A percentile compares a stretch with the other conserved stretches of the same genome.
phyloP scores from a whole-genome alignment of 2,329 filamentous ascomycete species.

The Ceratocystis diversiconidia region DNA sequence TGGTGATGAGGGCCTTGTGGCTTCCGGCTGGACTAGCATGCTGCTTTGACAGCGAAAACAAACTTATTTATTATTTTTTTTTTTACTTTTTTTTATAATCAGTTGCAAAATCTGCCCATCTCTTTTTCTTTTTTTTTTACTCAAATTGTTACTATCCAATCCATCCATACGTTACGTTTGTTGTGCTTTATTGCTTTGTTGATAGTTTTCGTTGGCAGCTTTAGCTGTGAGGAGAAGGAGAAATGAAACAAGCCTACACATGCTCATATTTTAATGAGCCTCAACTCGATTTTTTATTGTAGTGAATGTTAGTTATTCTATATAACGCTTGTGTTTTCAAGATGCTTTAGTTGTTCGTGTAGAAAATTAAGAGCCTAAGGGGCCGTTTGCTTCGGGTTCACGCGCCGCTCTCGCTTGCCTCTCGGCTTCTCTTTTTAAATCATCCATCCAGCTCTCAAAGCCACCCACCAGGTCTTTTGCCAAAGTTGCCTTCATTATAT shows the following conservation, averaged over 20 bases:
- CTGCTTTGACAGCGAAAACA: background rate
- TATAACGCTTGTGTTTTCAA: too few species aligned
- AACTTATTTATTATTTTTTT: background rate
- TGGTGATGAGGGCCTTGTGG: background rate
- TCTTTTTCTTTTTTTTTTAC: background rate
- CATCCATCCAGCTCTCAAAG: slow-evolving; percentile 29
- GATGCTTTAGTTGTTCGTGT: too few species aligned
- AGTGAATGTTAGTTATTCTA: too few species aligned
- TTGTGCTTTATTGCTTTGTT: background rate
- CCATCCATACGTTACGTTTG: background rate
- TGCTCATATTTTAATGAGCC: too few species aligned
- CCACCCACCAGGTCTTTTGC: slow-evolving; percentile 25
- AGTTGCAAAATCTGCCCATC: background rate
- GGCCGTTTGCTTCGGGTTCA: too few species aligned
- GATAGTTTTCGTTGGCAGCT: background rate
- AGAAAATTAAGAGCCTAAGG: too few species aligned
- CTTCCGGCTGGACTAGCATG: background rate
- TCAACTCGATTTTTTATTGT: too few species aligned
- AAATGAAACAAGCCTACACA: background rate
- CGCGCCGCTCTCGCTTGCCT: background rate
- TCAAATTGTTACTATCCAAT: background rate
- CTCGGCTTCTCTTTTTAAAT: slow-evolving; percentile 25
- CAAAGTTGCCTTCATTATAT: slow-evolving; percentile 25
- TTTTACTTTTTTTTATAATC: background rate
- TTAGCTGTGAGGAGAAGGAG: background rate